phyloP scores from a whole-genome alignment of 192 early-diverging fungal species.

The Phycomyces nitens region DNA sequence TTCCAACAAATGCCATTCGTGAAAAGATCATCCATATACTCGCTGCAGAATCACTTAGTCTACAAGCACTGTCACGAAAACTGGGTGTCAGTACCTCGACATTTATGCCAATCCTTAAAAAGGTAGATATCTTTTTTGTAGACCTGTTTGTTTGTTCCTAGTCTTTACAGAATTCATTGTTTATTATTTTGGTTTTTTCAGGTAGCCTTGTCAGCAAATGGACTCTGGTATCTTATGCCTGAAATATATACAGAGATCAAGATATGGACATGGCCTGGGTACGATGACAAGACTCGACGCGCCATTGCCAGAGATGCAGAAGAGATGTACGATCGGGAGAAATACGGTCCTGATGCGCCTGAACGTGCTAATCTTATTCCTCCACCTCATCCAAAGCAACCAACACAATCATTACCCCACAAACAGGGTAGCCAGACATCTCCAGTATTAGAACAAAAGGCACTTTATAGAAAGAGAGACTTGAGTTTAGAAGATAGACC shows the following conservation, averaged over 20 bases:
- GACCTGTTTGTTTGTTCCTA: too few species aligned
- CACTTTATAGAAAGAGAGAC: background rate
- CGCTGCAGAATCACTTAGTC: background rate
- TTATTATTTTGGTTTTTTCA: background rate
- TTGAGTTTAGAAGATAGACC: too few species aligned
- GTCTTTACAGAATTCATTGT: background rate
- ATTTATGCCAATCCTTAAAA: background rate
- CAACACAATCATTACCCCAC: background rate
- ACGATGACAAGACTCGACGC: background rate
- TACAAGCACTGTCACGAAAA: background rate
- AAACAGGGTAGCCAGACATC: background rate
- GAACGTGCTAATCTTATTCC: background rate
- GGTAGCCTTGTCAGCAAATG: background rate
- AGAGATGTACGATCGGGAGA: background rate
- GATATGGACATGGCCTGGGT: background rate
- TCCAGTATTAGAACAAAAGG: background rate
- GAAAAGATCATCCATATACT: background rate
- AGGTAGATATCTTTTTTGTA: background rate
- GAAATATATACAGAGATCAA: background rate
- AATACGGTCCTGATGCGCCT: background rate
- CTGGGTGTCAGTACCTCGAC: background rate
- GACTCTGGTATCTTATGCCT: background rate
- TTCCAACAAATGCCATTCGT: background rate
- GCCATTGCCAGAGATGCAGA: background rate
- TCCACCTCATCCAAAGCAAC: background rate